Evolutionary conservation across 106 monocot genomes (phyloP).

Genomic region (Narthecium ossifragum): DNA sequence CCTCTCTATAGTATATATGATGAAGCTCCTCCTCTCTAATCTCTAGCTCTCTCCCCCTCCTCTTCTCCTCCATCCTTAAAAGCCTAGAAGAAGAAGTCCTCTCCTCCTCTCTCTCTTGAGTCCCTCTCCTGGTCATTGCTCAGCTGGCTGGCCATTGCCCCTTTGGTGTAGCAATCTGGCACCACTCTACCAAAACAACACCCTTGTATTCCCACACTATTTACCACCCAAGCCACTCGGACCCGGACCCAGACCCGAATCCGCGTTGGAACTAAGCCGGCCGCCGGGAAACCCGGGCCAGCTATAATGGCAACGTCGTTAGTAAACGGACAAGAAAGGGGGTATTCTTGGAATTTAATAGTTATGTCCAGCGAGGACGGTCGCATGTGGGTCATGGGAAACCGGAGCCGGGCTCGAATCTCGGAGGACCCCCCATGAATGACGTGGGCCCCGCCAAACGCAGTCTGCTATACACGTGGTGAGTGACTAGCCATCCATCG

Average conservation of each 20-base stretch:
- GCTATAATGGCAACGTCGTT: not conserved
- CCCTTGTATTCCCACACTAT: no score
- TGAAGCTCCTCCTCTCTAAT: no score
- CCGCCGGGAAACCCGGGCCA: not conserved
- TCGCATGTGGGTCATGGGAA: not conserved
- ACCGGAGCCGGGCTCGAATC: not conserved
- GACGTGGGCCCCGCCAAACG: not conserved
- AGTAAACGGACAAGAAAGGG: no score
- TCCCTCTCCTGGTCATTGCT: not conserved
- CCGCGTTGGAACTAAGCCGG: not conserved
- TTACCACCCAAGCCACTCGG: not conserved
- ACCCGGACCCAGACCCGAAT: not conserved
- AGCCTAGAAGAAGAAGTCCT: no score
- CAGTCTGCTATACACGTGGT: no score
- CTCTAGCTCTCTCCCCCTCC: no score
- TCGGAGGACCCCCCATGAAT: not conserved
- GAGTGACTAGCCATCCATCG: no score
- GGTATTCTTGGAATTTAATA: no score
- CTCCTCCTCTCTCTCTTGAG: no score
- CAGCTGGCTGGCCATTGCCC: not conserved
- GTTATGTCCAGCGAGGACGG: not conserved
- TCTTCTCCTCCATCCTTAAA: no score
- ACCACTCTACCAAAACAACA: no score
- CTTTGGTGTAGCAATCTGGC: not conserved
- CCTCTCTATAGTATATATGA: no score